Base-by-base conservation (phyloP, 192 early-diverging fungal species). In the Obelidium mucronatum region DNA sequence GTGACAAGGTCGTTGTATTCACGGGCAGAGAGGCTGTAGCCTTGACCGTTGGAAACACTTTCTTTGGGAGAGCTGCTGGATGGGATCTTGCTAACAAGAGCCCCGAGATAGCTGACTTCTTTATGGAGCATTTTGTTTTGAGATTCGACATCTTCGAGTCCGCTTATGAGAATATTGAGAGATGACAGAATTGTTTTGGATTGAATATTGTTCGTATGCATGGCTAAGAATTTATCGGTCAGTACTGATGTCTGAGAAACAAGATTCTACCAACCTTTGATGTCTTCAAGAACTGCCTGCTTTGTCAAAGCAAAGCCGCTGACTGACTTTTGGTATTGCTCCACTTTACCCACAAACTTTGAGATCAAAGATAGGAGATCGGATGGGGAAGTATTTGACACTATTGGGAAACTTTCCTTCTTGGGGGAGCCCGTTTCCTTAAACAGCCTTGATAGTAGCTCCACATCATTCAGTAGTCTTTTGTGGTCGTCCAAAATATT, bases 1-100 rank as follows among this genome's bases (percentile, higher is more conserved):
- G 81, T 77, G 6, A 76, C 64, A 34, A 83, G 74, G 33, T 82
- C 80, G 22, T 36, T 56, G 56, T 83, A 83, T 52, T 83, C 82
- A 2, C 52, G 64, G 26, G 58, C 30, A 0, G 71, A 55, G 22
- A 83, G 48, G 40, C 34, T 22, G 52, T 78, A 78, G 17, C 61
- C 77, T 26, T 71, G 39, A 34, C 37, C 22, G 11, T n/a, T 26
- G 40, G 62, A 62, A 28, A 40, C 63, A 26, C 8, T n/a, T 22
- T 24, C 22, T 51, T n/a, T 17, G 19, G 15, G 24, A 28, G 48
- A n/a, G 8, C 26, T 40, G 8, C 11, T 8, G 1, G 6, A 15
- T 22, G 39, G 28, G 11, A 39, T 17, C 36, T 64, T 64, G 34
- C n/a, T 58, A 19, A 74, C 28, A 2, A 74, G 15, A 60, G 72